phyloP scores from a whole-genome alignment of 2,329 filamentous ascomycete genomes.

The Clonostachys sp. region DNA sequence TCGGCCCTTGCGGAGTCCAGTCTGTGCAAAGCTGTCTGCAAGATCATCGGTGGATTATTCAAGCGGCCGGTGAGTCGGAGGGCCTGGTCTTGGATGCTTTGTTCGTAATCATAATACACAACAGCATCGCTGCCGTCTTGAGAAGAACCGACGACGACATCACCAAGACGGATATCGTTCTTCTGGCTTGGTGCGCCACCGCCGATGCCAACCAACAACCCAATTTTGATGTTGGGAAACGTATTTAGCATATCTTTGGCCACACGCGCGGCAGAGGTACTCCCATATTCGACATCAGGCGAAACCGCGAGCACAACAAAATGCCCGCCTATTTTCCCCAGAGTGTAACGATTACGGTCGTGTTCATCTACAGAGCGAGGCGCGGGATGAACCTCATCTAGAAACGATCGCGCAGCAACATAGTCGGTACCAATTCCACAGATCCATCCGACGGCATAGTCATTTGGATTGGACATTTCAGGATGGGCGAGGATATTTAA shows the following conservation, averaged over 20 bases:
- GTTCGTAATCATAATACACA: slow-evolving; percentile 5
- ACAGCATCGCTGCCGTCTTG: neutral
- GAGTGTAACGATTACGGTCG: slow-evolving; percentile 14
- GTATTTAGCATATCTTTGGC: slow-evolving; percentile 20
- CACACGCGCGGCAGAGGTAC: slow-evolving; percentile 18
- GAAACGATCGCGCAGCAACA: slow-evolving; percentile 13
- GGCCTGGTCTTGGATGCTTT: neutral
- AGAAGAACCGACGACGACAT: slow-evolving; percentile 5
- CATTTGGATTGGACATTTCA: slow-evolving; percentile 2
- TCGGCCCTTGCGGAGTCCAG: neutral
- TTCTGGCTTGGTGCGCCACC: slow-evolving; percentile 7
- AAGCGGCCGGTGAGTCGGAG: neutral
- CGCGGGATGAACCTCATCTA: slow-evolving; percentile 12
- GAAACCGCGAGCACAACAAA: slow-evolving; percentile 22
- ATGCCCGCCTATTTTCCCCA: slow-evolving; percentile 18
- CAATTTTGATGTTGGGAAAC: slow-evolving; percentile 19
- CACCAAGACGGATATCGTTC: slow-evolving; percentile 11
- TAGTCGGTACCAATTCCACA: slow-evolving; percentile 14
- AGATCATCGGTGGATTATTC: neutral
- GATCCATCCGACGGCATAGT: slow-evolving; percentile 20
- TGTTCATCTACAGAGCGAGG: slow-evolving; percentile 2
- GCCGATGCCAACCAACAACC: slow-evolving; percentile 13
- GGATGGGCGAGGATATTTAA: neutral
- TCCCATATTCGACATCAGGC: slow-evolving; percentile 16
- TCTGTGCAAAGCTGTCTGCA: neutral